Base-by-base conservation (phyloP, 108 stramenopile genomes). In the Nitzschia palea region DNA sequence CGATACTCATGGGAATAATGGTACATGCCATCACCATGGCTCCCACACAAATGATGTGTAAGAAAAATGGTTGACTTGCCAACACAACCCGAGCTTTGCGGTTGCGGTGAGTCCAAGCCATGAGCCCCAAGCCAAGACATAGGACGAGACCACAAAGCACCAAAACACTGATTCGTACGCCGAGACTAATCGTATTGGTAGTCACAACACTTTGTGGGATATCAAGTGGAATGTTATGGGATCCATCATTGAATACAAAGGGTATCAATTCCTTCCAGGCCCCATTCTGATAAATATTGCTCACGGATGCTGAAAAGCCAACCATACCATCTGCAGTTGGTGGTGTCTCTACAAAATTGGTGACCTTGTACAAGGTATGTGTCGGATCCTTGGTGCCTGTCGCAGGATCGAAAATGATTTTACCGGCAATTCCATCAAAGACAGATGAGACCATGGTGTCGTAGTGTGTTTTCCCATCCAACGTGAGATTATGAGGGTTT, bases 311-410 rank as follows among this genome's bases (percentile, higher is more conserved):
- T 15, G 37, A 14, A 29, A 65, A 60, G 43, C 42, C 30, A n/a
- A 55, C 55, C 25, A 12, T 61, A 59, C 26, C 59, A 51, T 35
- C 59, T 31, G 27, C 55, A 20, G 31, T 27, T 15, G 32, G 29
- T 12, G 28, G 17, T 1, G 15, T n/a, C 15, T 48, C 47, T 20
- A 68, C 67, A 34, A 56, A 77, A 35, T 87, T 87, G n/a, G 53
- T 45, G 9, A 87, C 57, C 2, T 36, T 37, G 60, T 67, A 87
- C 0, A 74, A 27, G 0, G 81, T 65, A 6, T 63, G 71, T 10
- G 34, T 40, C 2, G 83, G 81, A 26, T 65, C 55, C 27, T 83
- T 55, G 0, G 82, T 69, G 22, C 84, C 82, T 29, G 82, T 88
- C 5, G n/a, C 44, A 1, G 65, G 64, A 57, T 81, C 67, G 27